Evolutionary conservation across 2,329 filamentous ascomycete genomes (phyloP), one percentile per base, ranked within the genome.

Genomic region (Fusarium papillatum): DNA sequence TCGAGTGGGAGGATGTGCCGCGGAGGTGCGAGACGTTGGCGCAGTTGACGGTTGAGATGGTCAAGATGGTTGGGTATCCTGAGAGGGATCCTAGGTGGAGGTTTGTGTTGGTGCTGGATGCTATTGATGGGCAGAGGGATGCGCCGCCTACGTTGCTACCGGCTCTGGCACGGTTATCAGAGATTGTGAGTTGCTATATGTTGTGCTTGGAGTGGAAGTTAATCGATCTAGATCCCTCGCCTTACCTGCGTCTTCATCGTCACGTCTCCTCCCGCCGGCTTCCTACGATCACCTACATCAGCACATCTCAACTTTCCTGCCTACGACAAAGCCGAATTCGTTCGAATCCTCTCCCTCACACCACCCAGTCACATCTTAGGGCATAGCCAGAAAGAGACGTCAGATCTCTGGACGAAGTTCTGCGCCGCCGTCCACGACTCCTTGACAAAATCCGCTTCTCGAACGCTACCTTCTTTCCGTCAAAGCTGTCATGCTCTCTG

Each of bases 41-140:
- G 69, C 91, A 94, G 64, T 86, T 98, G 73, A 89, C 90, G 2
- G 94, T 95, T 31, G 92, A 96, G 79, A 86, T 98, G 69, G 89
- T 89, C 72, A 90, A 88, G 80, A 86, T 95, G 83, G 83, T 96
- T 57, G 85, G 88, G 63, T 87, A 88, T 72, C 78, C 80, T 16
- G 69, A 79, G 10, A 83, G 82, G 10, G 82, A 84, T 46, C 77
- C 81, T 24, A 78, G 81, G 59, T 87, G 86, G 75, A 92, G 93
- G 75, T 95, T 98, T 78, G 92, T 96, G 11, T 84, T 98, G 69
- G 94, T 98, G 14, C 89, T 98, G 74, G 97, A 98, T 86, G 95
- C 92, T 14, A 93, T 98, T 69, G 96, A 98, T 82, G 90, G 89
- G 73, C 94, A 98, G 82, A 89, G 93, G 79, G 96, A 98, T 80